phyloP scores from a whole-genome alignment of 2,329 filamentous ascomycete genomes.

The Blastomyces silverae region DNA sequence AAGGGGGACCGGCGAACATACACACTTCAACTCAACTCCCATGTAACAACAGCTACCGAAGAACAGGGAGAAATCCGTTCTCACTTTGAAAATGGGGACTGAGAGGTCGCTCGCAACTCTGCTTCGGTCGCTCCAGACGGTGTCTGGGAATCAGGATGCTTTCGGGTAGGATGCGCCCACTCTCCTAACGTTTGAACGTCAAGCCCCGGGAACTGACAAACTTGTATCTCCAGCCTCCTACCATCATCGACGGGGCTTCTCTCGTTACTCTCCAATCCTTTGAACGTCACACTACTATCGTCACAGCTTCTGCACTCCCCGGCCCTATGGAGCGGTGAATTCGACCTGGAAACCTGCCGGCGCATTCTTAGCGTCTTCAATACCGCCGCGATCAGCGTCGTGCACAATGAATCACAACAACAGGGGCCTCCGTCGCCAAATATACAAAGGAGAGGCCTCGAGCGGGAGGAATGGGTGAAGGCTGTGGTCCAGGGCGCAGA shows the following conservation, averaged over 20 bases:
- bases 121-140: constrained; percentile 54
- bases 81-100: constrained; percentile 45
- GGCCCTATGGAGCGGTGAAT: constrained; percentile 53
- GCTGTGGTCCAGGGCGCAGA: constrained; percentile 55
- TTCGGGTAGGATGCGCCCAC: constrained; percentile 44
- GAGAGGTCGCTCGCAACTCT: constrained; percentile 56
- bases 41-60: constrained; percentile 8
- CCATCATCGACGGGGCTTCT: constrained; percentile 46
- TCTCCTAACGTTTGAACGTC: constrained; percentile 20
- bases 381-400: constrained; percentile 50
- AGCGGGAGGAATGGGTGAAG: constrained; percentile 52
- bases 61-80: constrained; percentile 11
- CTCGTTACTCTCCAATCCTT: constrained; percentile 51
- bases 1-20: too few relatives aligned
- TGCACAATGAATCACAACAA: constrained; percentile 43
- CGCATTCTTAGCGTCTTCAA: constrained; percentile 57
- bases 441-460: constrained; percentile 46
- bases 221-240: constrained; percentile 43
- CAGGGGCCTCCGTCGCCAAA: constrained; percentile 26
- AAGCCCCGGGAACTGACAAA: constrained; percentile 21
- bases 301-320: constrained; percentile 54
- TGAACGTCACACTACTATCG: constrained; percentile 55
- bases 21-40: constrained; percentile 13
- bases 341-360: constrained; percentile 50
- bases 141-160: constrained; percentile 54